Base-by-base conservation (phyloP, 2,329 filamentous ascomycete species). In the Endoconidiophora laricicola region DNA sequence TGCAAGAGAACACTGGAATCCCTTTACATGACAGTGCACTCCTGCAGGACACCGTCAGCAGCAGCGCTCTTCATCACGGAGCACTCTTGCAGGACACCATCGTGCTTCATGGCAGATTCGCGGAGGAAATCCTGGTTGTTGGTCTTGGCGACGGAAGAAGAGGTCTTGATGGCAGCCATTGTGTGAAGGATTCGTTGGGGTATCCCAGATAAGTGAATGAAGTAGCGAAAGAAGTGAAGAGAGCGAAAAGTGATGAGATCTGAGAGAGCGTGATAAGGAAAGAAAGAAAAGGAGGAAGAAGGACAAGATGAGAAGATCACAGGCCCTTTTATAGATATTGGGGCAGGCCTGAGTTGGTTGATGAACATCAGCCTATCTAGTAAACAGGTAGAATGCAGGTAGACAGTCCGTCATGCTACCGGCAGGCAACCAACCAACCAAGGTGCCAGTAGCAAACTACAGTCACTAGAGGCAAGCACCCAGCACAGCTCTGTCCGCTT, bases 131-230 rank as follows among this genome's bases (percentile, higher is more conserved):
- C 22, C n/a, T 26, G 20, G 20, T 24, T 18, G 41, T 3, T 24
- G 42, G 22, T 6, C 40, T 44, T 52, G 46, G 50, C 14, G 23
- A 41, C 5, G 22, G 41, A 2, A 24, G 49, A 29, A 37, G 50
- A 20, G 46, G 22, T 46, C 37, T 49, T 50, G 38, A 47, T 9
- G 39, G 51, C 38, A 12, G 51, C 47, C 51, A 53, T 53, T 50
- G n/a, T 50, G n/a, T 53, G 43, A 50, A 41, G 23, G 37, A 16
- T 52, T 36, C 41, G 14, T 20, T 23, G 4, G n/a, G 26, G n/a
- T n/a, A 23, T 23, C n/a, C n/a, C 14, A 24, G 29, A 29, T 20
- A 26, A 41, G n/a, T 2, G 38, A 36, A 41, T 14, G 16, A 40
- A 39, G 7, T 23, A 43, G 37, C 5, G 33, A 29, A 39, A 16